Conservation (phyloP, 768 basidiomycete species). For the Tricholoma flavovirens region DNA sequence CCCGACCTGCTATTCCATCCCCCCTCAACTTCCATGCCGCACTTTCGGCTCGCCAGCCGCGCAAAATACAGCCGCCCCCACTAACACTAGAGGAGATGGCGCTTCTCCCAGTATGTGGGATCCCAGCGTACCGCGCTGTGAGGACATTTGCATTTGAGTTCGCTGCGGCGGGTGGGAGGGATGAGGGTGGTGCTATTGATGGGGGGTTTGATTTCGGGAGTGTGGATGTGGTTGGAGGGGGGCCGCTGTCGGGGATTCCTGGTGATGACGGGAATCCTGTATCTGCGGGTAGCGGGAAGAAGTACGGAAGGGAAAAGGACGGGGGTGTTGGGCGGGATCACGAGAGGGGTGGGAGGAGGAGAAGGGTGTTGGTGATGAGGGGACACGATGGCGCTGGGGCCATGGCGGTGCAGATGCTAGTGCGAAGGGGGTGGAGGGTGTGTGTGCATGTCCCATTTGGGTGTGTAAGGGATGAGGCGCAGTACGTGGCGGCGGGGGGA, state of each 20-base stretch:
- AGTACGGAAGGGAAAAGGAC: conserved; percentile 2
- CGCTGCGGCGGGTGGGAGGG: conserved; percentile 7
- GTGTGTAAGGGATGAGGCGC: conserved; percentile 12
- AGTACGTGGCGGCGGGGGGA: not conserved
- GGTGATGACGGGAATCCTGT: conserved; percentile 2
- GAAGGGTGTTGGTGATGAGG: conserved; percentile 54
- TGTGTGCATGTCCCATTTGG: conserved; percentile 55
- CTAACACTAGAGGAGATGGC: conserved; percentile 68
- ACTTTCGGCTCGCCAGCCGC: not conserved
- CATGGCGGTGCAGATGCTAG: conserved; percentile 74
- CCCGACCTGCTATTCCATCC: not conserved
- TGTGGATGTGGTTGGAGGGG: conserved; percentile 3
- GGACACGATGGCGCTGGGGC: conserved; percentile 75
- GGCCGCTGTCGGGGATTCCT: conserved; percentile 4
- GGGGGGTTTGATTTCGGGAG: conserved; percentile 2
- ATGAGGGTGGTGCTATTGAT: conserved; percentile 3
- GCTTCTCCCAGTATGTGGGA: conserved; percentile 69
- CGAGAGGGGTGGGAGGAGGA: conserved; percentile 20
- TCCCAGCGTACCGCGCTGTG: conserved; percentile 80
- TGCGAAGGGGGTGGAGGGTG: conserved; percentile 62
- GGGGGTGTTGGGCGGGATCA: conserved; percentile 1
- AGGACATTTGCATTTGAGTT: conserved; percentile 57
- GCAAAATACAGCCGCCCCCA: conserved; percentile 6
- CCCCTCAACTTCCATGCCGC: not conserved
- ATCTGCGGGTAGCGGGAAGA: conserved; percentile 9